Evolutionary conservation across 2,329 filamentous ascomycete genomes (phyloP).

Genomic region (Fusarium multiceps): DNA sequence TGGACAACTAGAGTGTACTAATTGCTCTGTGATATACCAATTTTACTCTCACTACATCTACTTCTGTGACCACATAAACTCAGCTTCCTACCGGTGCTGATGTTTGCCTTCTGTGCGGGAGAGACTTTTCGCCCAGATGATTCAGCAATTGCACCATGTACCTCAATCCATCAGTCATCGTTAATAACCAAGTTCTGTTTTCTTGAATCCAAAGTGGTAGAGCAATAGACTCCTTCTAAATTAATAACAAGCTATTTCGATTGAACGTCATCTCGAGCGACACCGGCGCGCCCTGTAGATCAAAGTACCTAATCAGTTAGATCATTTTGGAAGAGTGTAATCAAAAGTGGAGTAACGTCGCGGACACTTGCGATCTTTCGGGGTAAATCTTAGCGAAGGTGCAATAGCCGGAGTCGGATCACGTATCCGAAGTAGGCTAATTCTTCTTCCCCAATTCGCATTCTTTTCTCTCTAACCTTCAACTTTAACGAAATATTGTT

Average conservation of each 20-base stretch:
- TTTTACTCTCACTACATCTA: neutral
- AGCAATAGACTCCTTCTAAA: neutral
- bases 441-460: neutral
- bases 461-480: fast-evolving
- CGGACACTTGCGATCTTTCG: conserved; percentile 6
- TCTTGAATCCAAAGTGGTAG: too few species aligned
- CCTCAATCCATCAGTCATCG: too few species aligned
- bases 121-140: neutral
- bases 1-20: too few species aligned
- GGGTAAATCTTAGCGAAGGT: conserved; percentile 5
- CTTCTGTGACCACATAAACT: too few species aligned
- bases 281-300: neutral
- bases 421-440: neutral
- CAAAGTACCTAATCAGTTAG: neutral
- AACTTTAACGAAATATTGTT: fast-evolving
- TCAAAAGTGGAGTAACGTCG: conserved; percentile 5
- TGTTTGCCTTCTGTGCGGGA: neutral
- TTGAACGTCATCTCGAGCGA: neutral
- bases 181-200: too few species aligned
- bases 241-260: neutral
- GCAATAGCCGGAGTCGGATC: conserved; percentile 18
- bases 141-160: neutral
- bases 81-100: neutral
- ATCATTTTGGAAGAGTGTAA: too few species aligned
- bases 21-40: neutral